phyloP scores from a whole-genome alignment of 1,284 basidiomycete genomes.

The Prillingera fragicola region DNA sequence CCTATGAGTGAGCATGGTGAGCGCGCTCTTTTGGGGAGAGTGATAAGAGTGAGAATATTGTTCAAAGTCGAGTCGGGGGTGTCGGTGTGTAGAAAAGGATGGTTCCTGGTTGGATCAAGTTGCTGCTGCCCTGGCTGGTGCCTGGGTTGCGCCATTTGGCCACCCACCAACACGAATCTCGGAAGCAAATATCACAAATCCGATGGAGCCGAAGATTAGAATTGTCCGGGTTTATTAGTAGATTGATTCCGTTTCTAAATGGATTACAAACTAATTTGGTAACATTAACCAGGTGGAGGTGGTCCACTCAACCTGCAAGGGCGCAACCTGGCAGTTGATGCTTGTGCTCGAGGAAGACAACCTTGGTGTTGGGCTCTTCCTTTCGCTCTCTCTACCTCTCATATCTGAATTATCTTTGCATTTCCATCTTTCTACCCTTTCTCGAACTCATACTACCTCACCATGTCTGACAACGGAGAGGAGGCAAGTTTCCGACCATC shows the following conservation, averaged over 20 bases:
- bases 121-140: no score
- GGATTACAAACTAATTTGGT: no score
- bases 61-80: not conserved
- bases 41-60: not conserved
- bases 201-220: not conserved
- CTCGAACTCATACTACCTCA: not conserved
- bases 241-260: no score
- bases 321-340: no score
- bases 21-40: not conserved
- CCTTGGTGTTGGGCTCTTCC: conserved; percentile 1
- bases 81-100: not conserved
- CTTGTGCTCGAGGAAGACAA: no score
- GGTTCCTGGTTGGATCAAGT: not conserved
- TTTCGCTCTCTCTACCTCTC: not conserved
- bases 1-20: conserved; percentile 14
- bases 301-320: conserved; percentile 6
- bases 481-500: conserved; percentile 19
- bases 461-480: conserved; percentile 33
- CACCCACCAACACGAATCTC: not conserved
- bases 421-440: not conserved
- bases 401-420: not conserved
- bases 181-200: not conserved
- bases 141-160: conserved; percentile 10
- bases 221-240: not conserved
- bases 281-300: conserved; percentile 15